Conservation (phyloP, 371 early-diverging fungal genomes). For the Coemansia sp. region DNA sequence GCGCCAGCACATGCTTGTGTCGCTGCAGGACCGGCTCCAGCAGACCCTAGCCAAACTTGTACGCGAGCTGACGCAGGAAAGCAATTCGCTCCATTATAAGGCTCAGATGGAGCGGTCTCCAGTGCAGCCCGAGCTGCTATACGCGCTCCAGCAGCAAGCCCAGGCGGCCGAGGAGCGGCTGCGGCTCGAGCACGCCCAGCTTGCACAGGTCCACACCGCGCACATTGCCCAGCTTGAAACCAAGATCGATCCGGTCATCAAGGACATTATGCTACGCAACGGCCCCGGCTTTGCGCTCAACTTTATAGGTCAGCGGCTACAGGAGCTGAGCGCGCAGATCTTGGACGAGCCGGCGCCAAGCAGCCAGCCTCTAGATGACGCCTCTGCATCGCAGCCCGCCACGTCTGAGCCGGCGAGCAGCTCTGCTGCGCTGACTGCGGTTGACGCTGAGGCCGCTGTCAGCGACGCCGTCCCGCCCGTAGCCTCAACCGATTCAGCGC, state of each 20-base stretch:
- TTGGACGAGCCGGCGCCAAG: neutral
- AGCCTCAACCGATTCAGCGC: neutral
- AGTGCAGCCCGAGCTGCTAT: constrained; percentile 36
- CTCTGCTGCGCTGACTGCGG: neutral
- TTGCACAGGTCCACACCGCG: constrained; percentile 26
- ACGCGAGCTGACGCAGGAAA: constrained; percentile 47
- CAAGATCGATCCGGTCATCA: constrained; percentile 48
- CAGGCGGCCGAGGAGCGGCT: constrained; percentile 39
- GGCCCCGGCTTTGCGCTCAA: constrained; percentile 41
- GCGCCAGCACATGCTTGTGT: constrained; percentile 27
- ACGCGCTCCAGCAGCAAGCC: constrained; percentile 47
- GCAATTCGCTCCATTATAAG: constrained; percentile 37
- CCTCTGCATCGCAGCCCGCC: neutral
- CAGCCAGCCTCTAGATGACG: neutral
- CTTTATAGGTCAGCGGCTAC: constrained; percentile 49
- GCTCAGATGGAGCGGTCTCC: constrained; percentile 40
- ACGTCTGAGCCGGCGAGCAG: neutral
- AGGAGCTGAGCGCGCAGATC: constrained; percentile 46
- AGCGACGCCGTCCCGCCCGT: neutral
- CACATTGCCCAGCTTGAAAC: constrained; percentile 45
- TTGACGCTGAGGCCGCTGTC: neutral
- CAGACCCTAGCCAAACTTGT: constrained; percentile 43
- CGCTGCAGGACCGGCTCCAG: constrained; percentile 49
- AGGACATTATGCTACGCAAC: constrained; percentile 44
- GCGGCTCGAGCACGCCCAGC: constrained; percentile 37